Base-by-base conservation (phyloP, 306 rosid species). In the Spatholobus suberectus region DNA sequence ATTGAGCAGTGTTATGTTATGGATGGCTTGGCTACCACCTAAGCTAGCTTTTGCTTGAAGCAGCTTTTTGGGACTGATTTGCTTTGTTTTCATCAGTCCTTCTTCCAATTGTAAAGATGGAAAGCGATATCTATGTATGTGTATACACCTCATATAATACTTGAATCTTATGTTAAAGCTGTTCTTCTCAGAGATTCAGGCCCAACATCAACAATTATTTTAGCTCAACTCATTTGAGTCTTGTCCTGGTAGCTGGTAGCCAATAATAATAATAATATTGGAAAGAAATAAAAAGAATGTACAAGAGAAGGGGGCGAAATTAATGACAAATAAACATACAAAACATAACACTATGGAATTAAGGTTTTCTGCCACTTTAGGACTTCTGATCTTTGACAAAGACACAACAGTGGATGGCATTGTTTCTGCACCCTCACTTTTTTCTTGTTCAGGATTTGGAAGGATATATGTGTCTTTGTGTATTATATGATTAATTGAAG, bases 41-140 rank as follows among this genome's bases (percentile, higher is more conserved):
- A 62, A 3, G n/a, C 41, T 17, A 63, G 81, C 81, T 82, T 86
- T 86, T 70, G 51, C 80, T 87, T 72, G 52, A 67, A 76, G 80
- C 84, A 84, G 80, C 86, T 82, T 89, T 78, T 75, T 58, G 67
- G 32, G 54, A 67, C 77, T 83, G 11, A 5, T 34, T 74, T 77
- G 71, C 85, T 88, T 85, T 82, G 79, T 59, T 88, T 88, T 86
- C 83, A 83, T 81, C 75, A 82, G 72, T 84, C 80, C 80, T 84
- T 76, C 84, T 84, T 83, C 83, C 20, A 81, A 84, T 81, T 89
- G 91, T 89, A 89, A 86, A 89, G 86, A 86, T 81, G 85, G 85
- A 82, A 70, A 81, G 59, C 14, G 78, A 76, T 57, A 38, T 72
- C 67, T 67, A 71, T 75, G 58, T 70, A 70, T 77, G 35, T 80